These are phyloP conservation scores for Begonia masoniana DNA, from an alignment of 306 rosid species.

Conservation along the genomic window DNA sequence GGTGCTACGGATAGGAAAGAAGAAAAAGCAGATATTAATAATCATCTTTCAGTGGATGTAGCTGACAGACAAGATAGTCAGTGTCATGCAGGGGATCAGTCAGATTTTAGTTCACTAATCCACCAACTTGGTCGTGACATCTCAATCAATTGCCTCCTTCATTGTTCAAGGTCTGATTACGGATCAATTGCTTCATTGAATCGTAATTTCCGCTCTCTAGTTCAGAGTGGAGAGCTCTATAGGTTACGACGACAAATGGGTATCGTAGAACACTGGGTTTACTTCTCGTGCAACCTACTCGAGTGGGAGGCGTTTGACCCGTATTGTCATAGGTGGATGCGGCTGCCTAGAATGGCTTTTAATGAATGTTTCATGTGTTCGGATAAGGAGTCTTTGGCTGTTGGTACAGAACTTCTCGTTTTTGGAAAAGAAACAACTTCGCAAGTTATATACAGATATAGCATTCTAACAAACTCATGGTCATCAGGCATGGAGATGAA, in stretches of 20 bases:
- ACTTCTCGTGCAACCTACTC: slow-evolving; percentile 50
- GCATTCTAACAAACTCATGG: slow-evolving; percentile 59
- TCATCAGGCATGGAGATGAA: slow-evolving; percentile 37
- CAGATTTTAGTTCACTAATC: slow-evolving; percentile 27
- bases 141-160: slow-evolving; percentile 38
- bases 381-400: slow-evolving; percentile 68
- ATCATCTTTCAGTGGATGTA: slow-evolving; percentile 9
- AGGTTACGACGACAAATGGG: slow-evolving; percentile 37
- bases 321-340: slow-evolving; percentile 31
- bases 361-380: slow-evolving; percentile 50
- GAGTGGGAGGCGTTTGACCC: slow-evolving; percentile 81
- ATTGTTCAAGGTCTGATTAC: slow-evolving; percentile 57
- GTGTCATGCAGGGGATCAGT: slow-evolving; percentile 13
- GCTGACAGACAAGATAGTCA: slow-evolving; percentile 18
- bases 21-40: not conserved
- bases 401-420: slow-evolving; percentile 75
- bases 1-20: slow-evolving; percentile 5
- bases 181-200: slow-evolving; percentile 46
- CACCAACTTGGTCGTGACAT: slow-evolving; percentile 42
- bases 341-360: slow-evolving; percentile 41
- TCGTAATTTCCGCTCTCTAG: slow-evolving; percentile 32
- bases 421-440: slow-evolving; percentile 47
- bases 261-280: slow-evolving; percentile 59
- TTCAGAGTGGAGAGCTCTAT: slow-evolving; percentile 49
- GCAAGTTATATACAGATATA: slow-evolving; percentile 39